Percentiles rank a stretch among this genome's conserved stretches.
These are phyloP conservation scores for Metschnikowia koreensis DNA, from an alignment of 805 yeast species.

Conservation along the genomic window DNA sequence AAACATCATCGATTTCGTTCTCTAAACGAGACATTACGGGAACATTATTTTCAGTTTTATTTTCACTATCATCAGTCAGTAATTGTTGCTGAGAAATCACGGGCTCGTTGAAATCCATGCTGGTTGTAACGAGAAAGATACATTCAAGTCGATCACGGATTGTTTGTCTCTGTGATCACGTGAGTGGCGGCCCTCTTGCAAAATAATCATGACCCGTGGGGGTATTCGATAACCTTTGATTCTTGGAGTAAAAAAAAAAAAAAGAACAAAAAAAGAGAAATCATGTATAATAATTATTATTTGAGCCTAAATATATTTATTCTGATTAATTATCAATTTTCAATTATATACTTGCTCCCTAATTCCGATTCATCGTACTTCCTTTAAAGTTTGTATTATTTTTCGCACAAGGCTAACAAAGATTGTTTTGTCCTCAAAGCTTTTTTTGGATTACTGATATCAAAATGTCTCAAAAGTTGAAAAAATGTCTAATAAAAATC, in stretches of 20 bases:
- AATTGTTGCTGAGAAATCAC: conserved; percentile 19
- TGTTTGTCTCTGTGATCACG: not conserved
- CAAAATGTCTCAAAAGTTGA: not conserved
- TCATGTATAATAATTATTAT: no score
- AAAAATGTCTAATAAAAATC: conserved; percentile 20
- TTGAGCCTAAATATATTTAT: no score
- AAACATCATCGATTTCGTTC: conserved; percentile 51
- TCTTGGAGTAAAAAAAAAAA: no score
- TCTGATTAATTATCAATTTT: no score
- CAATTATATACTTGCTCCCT: no score
- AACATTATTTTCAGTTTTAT: not conserved
- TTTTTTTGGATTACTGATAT: not conserved
- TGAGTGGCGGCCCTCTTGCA: not conserved
- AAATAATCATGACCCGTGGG: no score
- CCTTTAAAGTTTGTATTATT: no score
- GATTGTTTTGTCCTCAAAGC: no score
- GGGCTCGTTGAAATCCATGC: conserved; percentile 37
- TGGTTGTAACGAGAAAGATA: not conserved
- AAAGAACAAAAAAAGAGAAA: no score
- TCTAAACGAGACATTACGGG: conserved; percentile 35
- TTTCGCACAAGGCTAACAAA: no score
- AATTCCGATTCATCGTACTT: no score
- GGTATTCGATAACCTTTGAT: no score
- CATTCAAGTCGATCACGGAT: not conserved
- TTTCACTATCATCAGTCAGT: not conserved